Evolutionary conservation across 2,329 filamentous ascomycete species (phyloP), one percentile per base, ranked within the genome.

Genomic region (Penicillium brasilianum): DNA sequence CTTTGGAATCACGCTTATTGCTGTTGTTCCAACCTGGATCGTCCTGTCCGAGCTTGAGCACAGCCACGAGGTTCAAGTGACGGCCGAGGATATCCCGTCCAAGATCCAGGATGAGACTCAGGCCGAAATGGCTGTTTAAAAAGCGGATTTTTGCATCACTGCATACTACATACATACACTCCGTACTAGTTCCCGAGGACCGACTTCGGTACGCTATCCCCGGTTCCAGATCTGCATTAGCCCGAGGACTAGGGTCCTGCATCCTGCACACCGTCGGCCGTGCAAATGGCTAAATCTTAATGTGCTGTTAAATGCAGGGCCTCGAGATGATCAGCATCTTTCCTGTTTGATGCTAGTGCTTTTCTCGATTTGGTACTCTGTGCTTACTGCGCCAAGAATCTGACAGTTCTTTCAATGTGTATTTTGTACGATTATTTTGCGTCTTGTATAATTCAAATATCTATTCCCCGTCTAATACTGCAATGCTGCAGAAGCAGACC

Each of bases 1-100:
- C 56, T 69, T 69, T 28, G 67, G 67, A 18, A 69, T 69, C 43
- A 69, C 67, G 2, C 13, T 69, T 25, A 28, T 69, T n/a, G 62
- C 64, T 32, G 32, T 69, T 34, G n/a, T 64, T 48, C 66, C 67
- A 8, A 69, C 67, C 3, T 69, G 67, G 67, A 66, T 69, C 36
- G 65, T 69, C 20, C 55, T 69, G 4, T 68, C 66, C 25, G 66
- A 60, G 32, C 57, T 69, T 44, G 67, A 69, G 34, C 67, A 69
- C 46, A 68, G 64, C 46, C 67, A 69, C 46, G 67, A 69, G 58
- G 66, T 69, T 36, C 59, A 63, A 48, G 61, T 69, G 57, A 64
- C 61, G 46, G 66, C 25, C 14, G 67, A 68, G 37, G 63, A 68
- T 22, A n/a, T 56, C 4, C 16, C 18, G 3, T n/a, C 39, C 37